Percentiles rank a stretch among this genome's conserved stretches.
phyloP scores from a whole-genome alignment of 352 stramenopile genomes.

The Peronospora farinosa region DNA sequence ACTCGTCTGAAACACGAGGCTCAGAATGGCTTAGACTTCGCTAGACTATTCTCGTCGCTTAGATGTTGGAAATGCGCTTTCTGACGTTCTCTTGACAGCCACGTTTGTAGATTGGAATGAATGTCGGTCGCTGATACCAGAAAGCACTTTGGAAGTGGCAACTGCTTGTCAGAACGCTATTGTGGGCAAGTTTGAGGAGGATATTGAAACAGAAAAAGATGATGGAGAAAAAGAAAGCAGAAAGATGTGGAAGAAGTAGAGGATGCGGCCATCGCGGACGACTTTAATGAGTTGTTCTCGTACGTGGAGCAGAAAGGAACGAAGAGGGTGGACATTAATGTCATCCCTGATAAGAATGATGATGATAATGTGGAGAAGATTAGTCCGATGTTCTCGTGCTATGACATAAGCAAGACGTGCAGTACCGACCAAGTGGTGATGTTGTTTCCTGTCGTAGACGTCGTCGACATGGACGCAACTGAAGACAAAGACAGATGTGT shows the following conservation, averaged over 20 bases:
- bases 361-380: conserved; percentile 38
- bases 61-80: conserved; percentile 24
- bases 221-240: conserved; percentile 15
- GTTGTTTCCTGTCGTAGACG: conserved; percentile 6
- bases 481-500: conserved; percentile 5
- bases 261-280: conserved; percentile 45
- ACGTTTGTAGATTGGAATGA: conserved; percentile 10
- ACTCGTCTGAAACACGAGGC: conserved; percentile 3
- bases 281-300: conserved; percentile 50
- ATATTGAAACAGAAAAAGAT: conserved; percentile 6
- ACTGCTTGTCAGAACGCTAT: conserved; percentile 7
- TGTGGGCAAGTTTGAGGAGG: conserved; percentile 15
- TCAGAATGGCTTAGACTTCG: conserved; percentile 6
- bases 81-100: conserved; percentile 9
- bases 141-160: conserved; percentile 12
- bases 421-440: conserved; percentile 2
- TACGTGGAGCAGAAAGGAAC: conserved; percentile 42
- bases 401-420: too few relatives aligned
- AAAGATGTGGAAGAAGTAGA: conserved; percentile 24
- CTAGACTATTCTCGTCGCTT: conserved; percentile 22
- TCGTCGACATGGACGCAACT: conserved; percentile 21
- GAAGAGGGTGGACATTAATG: conserved; percentile 35
- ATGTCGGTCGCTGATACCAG: conserved; percentile 6
- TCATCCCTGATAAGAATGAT: conserved; percentile 47
- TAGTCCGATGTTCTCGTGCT: too few relatives aligned